phyloP scores from a whole-genome alignment of 805 yeast genomes.

The Candida chauliodis region DNA sequence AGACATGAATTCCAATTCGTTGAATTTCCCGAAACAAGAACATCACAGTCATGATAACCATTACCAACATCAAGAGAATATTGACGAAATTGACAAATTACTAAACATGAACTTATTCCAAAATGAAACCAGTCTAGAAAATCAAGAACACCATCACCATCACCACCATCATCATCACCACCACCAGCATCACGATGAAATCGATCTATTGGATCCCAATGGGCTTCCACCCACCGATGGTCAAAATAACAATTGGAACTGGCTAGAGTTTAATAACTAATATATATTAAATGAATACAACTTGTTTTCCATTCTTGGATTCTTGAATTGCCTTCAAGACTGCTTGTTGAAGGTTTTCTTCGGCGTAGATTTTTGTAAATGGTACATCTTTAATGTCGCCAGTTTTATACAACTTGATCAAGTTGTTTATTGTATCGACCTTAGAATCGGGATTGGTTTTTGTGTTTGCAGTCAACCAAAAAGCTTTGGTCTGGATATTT shows the following conservation, averaged over 20 bases:
- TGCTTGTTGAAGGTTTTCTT: constrained; percentile 34
- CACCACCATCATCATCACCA: constrained; percentile 5
- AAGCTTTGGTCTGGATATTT: constrained; percentile 25
- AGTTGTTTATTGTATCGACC: constrained; percentile 48
- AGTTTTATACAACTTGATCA: constrained; percentile 54
- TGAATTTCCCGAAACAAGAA: neutral
- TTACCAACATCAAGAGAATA: constrained; percentile 8
- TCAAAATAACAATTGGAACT: constrained; percentile 28
- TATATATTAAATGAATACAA: constrained; percentile 21
- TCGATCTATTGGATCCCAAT: constrained; percentile 7
- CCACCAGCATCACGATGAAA: constrained; percentile 8
- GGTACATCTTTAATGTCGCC: constrained; percentile 55
- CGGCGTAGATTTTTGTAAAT: constrained; percentile 30
- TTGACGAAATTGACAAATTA: constrained; percentile 39
- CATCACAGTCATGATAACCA: neutral
- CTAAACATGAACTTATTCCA: constrained; percentile 33
- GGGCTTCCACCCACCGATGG: constrained; percentile 2
- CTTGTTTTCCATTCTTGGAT: constrained; percentile 43
- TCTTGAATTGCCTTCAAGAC: constrained; percentile 43
- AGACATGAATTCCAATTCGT: constrained; percentile 10
- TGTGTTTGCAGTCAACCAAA: constrained; percentile 31
- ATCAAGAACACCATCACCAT: constrained; percentile 1
- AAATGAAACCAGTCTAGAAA: neutral
- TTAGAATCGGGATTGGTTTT: constrained; percentile 52
- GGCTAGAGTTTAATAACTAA: constrained; percentile 30